Evolutionary conservation across 1,284 basidiomycete genomes (phyloP), one percentile per base, ranked within the genome.

Genomic region (Sanghuangporus baumii): DNA sequence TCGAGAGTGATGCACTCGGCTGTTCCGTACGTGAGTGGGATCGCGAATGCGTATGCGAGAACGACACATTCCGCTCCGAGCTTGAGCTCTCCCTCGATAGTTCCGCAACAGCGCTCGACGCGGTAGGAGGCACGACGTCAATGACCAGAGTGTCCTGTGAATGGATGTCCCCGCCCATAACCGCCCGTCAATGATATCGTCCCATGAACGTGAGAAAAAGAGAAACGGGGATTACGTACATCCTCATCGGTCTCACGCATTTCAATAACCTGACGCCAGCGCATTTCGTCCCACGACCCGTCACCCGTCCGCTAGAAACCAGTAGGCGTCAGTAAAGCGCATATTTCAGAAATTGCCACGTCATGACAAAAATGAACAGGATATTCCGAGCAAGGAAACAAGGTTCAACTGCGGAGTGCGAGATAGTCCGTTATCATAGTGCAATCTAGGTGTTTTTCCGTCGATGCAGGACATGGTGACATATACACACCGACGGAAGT

Each of bases 251-350:
- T 34, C 50, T 23, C 56, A 36, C 51, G 57, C 57, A 57, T 55
- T 31, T 60, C 62, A 14, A 63, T 41, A 43, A 60, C 54, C 20
- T 60, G 57, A 6, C 62, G 50, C 62, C 62, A 59, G 20, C 58
- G 57, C 34, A 20, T 31, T 20, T 63, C 62, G 31, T 63, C 62
- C 62, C 62, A 63, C 37, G 52, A 2, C 16, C 54, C 57, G 7
- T 51, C 36, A 26, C 46, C 31, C 40, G 56, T 46, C 37, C 41
- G 57, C 43, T 63, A 47, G 20, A 9, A 16, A 34, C 1, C 31
- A 46, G 47, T 6, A 46, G 52, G n/a, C n/a, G 18, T 9, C 36
- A 38, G 23, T 36, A 54, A 18, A n/a, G n/a, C 46, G 38, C 23
- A 23, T 23, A 55, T 50, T 34, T 8, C 9, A 3, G 23, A 20